Conservation (phyloP, 1,284 basidiomycete species). For the Ceratobasidium sp. region DNA sequence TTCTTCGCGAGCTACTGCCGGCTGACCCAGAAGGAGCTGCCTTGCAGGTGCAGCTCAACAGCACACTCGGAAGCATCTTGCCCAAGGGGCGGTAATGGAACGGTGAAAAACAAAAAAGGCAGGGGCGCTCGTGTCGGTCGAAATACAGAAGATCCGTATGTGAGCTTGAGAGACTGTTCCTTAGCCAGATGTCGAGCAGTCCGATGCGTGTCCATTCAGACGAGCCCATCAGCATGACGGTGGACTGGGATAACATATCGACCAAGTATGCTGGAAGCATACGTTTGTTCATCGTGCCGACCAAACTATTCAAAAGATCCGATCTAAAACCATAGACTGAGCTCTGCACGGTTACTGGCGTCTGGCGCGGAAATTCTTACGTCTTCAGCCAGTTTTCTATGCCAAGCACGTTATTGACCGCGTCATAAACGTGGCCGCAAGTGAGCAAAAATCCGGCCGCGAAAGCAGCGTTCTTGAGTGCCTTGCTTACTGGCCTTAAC, state of each 20-base stretch:
- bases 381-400: not conserved
- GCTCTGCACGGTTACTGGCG: too few relatives aligned
- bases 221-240: not conserved
- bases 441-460: not conserved
- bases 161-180: not conserved
- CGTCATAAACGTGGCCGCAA: constrained; percentile 3
- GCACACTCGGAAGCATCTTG: not conserved
- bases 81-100: constrained; percentile 2
- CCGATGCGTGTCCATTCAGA: not conserved
- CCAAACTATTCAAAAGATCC: not conserved
- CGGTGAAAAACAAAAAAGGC: not conserved
- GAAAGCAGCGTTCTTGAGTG: not conserved
- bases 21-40: not conserved
- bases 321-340: not conserved
- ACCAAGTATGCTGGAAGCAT: not conserved
- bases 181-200: not conserved
- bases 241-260: not conserved
- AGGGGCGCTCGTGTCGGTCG: not conserved
- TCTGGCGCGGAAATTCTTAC: not conserved
- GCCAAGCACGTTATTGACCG: not conserved
- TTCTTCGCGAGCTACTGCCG: not conserved
- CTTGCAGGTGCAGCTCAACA: not conserved
- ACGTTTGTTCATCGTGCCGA: not conserved
- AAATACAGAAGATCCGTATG: not conserved
- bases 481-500: not conserved